Conservation (phyloP, 2,329 filamentous ascomycete species). For the Colletotrichum coccodes region DNA sequence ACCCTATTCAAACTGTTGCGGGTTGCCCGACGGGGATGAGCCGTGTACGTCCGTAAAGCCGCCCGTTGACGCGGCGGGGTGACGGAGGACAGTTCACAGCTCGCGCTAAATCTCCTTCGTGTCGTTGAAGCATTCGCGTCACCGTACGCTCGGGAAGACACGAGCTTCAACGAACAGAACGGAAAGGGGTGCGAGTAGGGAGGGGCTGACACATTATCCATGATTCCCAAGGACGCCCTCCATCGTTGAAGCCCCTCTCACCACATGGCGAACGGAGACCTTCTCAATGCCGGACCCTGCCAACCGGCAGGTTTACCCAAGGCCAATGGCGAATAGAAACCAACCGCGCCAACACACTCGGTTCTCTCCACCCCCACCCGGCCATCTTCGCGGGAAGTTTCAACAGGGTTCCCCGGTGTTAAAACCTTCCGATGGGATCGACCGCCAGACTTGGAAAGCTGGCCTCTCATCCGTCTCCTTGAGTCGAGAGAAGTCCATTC, state of each 20-base stretch:
- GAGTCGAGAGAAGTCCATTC: too few species aligned
- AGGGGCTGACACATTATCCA: too few species aligned
- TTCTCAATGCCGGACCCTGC: not conserved
- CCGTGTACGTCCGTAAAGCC: not conserved
- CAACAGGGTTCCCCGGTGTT: constrained; percentile 20
- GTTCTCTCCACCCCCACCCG: constrained; percentile 21
- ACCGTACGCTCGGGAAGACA: too few species aligned
- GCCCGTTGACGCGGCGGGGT: not conserved
- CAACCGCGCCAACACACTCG: not conserved
- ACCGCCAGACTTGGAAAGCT: not conserved
- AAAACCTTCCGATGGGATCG: not conserved
- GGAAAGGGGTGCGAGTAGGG: too few species aligned
- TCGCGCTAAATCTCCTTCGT: not conserved
- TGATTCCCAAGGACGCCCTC: not conserved
- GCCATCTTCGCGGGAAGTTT: constrained; percentile 17
- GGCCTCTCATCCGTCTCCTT: not conserved
- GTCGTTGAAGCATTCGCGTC: too few species aligned
- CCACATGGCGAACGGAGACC: constrained; percentile 1
- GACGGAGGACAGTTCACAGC: not conserved
- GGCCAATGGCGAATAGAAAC: not conserved
- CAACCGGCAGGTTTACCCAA: not conserved
- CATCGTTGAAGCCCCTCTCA: not conserved
- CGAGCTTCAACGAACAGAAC: too few species aligned
- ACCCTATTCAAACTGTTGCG: not conserved
- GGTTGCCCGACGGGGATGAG: not conserved